Percentiles rank a stretch among this genome's conserved stretches.
Evolutionary conservation across 768 basidiomycete species (phyloP).

Genomic region (Lenzites betulinus): DNA sequence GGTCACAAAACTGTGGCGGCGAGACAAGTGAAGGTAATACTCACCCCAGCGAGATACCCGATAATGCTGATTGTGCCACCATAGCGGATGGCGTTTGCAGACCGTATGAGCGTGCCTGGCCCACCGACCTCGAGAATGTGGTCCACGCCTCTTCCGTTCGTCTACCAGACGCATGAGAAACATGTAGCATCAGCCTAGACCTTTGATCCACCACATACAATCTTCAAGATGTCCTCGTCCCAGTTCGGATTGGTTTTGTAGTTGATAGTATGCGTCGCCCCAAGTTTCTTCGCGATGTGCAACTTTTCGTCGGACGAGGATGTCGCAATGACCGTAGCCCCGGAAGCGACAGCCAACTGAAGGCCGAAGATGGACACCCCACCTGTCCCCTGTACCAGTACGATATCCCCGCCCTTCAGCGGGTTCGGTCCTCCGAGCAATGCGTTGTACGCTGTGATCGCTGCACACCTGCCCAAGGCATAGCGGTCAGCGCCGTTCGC

Average conservation of each 20-base stretch:
- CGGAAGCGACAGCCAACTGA: slow-evolving; percentile 62
- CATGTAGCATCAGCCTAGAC: neutral
- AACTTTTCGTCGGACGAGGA: slow-evolving; percentile 70
- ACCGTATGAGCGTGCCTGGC: slow-evolving; percentile 48
- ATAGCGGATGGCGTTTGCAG: slow-evolving; percentile 39
- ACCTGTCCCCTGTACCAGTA: slow-evolving; percentile 58
- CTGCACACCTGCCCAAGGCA: slow-evolving; percentile 47
- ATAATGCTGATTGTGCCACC: slow-evolving; percentile 53
- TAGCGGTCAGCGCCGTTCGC: no score
- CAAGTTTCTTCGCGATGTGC: slow-evolving; percentile 50
- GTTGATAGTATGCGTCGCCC: slow-evolving; percentile 59
- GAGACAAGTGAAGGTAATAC: slow-evolving; percentile 18
- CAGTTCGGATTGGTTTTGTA: slow-evolving; percentile 60
- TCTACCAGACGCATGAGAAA: slow-evolving; percentile 22
- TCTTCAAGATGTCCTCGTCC: slow-evolving; percentile 51
- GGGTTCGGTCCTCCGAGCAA: slow-evolving; percentile 52
- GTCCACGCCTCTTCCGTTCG: slow-evolving; percentile 35
- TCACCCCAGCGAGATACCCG: slow-evolving; percentile 50
- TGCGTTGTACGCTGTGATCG: slow-evolving; percentile 65
- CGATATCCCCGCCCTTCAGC: slow-evolving; percentile 59
- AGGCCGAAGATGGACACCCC: slow-evolving; percentile 59
- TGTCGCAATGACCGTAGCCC: slow-evolving; percentile 65
- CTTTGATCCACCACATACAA: slow-evolving; percentile 37
- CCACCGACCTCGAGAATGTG: slow-evolving; percentile 57
- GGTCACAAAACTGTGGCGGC: neutral